Evolutionary conservation across 768 basidiomycete species (phyloP).

Genomic region (Lactarius trivialis): DNA sequence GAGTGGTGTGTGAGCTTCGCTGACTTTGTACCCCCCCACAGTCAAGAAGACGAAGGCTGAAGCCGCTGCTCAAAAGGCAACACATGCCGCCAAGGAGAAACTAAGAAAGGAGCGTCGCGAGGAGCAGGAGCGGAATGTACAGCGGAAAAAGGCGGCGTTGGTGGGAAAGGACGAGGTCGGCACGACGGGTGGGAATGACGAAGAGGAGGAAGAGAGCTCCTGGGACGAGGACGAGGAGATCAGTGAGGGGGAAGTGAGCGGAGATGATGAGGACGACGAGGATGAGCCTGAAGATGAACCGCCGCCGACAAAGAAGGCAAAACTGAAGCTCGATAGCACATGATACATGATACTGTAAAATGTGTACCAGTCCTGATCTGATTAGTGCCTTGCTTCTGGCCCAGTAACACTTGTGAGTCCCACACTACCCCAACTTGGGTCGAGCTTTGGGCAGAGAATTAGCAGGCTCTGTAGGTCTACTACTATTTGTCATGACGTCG

Average conservation of each 20-base stretch:
- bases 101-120: slow-evolving; percentile 71
- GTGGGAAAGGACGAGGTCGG: slow-evolving; percentile 30
- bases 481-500: too few relatives aligned
- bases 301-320: slow-evolving; percentile 51
- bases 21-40: slow-evolving; percentile 31
- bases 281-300: slow-evolving; percentile 39
- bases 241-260: slow-evolving; percentile 47
- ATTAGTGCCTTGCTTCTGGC: background rate
- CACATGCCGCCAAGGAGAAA: slow-evolving; percentile 72
- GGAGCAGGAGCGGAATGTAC: slow-evolving; percentile 89
- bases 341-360: background rate
- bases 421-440: too few relatives aligned
- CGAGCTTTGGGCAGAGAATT: too few relatives aligned
- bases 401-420: too few relatives aligned
- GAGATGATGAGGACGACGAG: slow-evolving; percentile 33
- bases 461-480: too few relatives aligned
- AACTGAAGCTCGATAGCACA: slow-evolving; percentile 39
- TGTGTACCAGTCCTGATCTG: background rate
- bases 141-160: slow-evolving; percentile 62
- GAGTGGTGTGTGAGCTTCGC: background rate
- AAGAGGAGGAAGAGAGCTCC: slow-evolving; percentile 34
- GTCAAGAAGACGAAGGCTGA: slow-evolving; percentile 89
- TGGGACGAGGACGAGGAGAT: slow-evolving; percentile 63
- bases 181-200: slow-evolving; percentile 17
- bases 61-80: slow-evolving; percentile 54